Percentiles rank a stretch among this genome's conserved stretches.
phyloP scores from a whole-genome alignment of 2,329 filamentous ascomycete genomes.

The Gaeumannomyces sp. region DNA sequence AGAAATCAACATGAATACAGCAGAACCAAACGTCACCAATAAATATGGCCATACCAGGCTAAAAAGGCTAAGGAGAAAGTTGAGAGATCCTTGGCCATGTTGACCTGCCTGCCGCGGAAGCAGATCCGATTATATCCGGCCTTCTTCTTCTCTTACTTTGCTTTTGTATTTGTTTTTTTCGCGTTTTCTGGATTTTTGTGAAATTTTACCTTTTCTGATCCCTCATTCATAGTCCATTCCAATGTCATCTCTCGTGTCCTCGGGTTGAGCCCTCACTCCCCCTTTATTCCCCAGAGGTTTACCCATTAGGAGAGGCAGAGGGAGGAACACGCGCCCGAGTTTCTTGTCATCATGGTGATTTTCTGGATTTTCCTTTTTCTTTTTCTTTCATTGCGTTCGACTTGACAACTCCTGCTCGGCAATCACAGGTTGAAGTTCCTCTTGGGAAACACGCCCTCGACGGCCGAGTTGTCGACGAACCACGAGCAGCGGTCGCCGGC shows the following conservation, averaged over 20 bases:
- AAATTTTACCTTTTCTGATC: too few relatives aligned
- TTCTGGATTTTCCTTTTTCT: not conserved
- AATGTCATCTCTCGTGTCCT: too few relatives aligned
- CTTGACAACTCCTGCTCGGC: not conserved
- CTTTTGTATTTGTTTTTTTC: not conserved
- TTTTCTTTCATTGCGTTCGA: not conserved
- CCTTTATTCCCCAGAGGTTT: not conserved
- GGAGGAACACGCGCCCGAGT: too few relatives aligned
- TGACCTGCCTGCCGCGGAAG: not conserved
- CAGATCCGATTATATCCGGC: not conserved
- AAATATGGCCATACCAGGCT: not conserved
- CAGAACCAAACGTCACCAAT: not conserved
- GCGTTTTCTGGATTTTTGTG: not conserved
- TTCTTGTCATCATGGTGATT: too few relatives aligned
- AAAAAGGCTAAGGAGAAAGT: too few relatives aligned
- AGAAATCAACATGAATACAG: too few relatives aligned
- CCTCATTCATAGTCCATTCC: too few relatives aligned
- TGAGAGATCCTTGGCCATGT: not conserved
- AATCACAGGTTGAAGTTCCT: conserved; percentile 52
- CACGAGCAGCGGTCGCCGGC: conserved; percentile 84
- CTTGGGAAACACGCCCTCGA: conserved; percentile 82
- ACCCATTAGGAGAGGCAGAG: too few relatives aligned
- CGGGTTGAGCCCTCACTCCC: not conserved
- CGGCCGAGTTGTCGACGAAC: conserved; percentile 85
- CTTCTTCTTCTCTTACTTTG: not conserved